Percentiles rank a stretch among this genome's conserved stretches.
Conservation (phyloP, 768 basidiomycete species). For the Rhizopogon sp. region DNA sequence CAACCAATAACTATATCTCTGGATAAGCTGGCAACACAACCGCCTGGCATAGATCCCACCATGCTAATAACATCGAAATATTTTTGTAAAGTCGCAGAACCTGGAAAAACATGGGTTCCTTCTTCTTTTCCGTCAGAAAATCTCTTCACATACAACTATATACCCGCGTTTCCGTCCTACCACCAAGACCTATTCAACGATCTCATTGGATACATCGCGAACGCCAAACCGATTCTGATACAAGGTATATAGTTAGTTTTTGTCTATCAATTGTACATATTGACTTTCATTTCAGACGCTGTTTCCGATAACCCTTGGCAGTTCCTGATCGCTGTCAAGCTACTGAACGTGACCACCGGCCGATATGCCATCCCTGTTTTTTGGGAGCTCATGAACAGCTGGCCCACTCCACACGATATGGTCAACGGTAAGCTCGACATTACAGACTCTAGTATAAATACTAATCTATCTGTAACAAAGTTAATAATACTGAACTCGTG, state of each 20-base stretch:
- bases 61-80: constrained; percentile 3
- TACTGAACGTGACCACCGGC: constrained; percentile 69
- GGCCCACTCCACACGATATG: constrained; percentile 54
- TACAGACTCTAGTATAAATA: background rate
- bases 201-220: constrained; percentile 20
- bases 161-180: background rate
- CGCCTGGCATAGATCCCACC: constrained; percentile 4
- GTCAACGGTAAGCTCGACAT: constrained; percentile 41
- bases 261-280: background rate
- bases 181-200: constrained; percentile 12
- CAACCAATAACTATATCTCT: background rate
- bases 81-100: constrained; percentile 1
- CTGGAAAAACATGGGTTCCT: constrained; percentile 1
- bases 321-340: constrained; percentile 57
- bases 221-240: constrained; percentile 26
- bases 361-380: constrained; percentile 63
- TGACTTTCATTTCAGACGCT: constrained; percentile 32
- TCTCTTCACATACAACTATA: background rate
- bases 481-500: constrained; percentile 37
- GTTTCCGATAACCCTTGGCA: constrained; percentile 63
- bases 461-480: constrained; percentile 22
- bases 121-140: background rate
- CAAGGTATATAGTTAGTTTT: constrained; percentile 13
- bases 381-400: constrained; percentile 47
- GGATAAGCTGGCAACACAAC: background rate